Base-by-base conservation (phyloP, 495 filamentous ascomycete species). In the Cenococcum geophilum region DNA sequence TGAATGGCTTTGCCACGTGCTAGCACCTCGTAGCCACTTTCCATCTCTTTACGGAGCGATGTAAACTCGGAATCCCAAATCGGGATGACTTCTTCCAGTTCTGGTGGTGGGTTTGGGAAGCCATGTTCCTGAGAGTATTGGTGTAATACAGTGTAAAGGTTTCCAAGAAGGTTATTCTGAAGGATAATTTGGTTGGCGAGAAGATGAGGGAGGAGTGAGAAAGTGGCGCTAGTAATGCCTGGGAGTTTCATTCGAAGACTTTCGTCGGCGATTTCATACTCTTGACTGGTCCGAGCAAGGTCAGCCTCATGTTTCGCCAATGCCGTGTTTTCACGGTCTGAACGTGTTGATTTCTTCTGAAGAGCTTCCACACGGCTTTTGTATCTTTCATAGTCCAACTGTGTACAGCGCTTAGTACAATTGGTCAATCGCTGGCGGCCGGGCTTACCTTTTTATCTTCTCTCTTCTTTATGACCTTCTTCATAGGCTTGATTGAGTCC, bases 401-500 rank as follows among this genome's bases (percentile, higher is more conserved):
- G 58, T 23, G 58, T 16, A 48, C 54, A 23, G 22, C n/a, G n/a
- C 58, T 75, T 57, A 76, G 72, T 61, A 55, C 35, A 14, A 25
- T 20, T 20, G 11, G 45, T 9, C 18, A 52, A 51, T 50, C 37
- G n/a, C 1, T 36, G 10, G 9, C 5, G 23, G 12, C 23, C 34
- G n/a, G 23, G 57, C 71, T n/a, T 54, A 82, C 82, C 77, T 95
- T 88, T 74, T 86, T 90, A 67, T 95, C 87, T 67, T 95, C 89
- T 43, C 92, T 79, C 70, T 89, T 92, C 76, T 96, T 96, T 72
- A 97, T 92, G 1, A 87, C 87, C 74, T 92, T 96, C 69, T 91
- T 87, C 71, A 96, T 78, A 0, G 89, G 87, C 58, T 82, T 79
- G 59, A 96, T 77, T 45, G 72, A 83, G 53, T 87, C 83, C 68